These are phyloP conservation scores for Torulaspora gathmanii DNA, from an alignment of 805 yeast species.

Conservation along the genomic window DNA sequence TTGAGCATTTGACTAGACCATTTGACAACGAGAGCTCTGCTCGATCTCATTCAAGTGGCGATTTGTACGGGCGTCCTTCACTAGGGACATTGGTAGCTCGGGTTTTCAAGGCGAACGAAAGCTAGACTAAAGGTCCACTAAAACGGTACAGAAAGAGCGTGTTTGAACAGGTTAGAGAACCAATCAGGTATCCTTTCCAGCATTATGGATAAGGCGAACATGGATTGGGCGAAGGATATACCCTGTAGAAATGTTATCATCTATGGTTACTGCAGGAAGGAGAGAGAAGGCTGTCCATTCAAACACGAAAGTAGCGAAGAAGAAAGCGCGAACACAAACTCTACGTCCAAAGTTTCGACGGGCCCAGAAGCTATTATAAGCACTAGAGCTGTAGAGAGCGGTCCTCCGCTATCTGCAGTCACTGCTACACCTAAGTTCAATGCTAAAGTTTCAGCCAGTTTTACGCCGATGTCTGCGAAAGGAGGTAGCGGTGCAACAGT, in stretches of 20 bases:
- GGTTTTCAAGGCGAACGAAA: conserved; percentile 1
- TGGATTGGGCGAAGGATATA: conserved; percentile 61
- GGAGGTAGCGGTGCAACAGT: conserved; percentile 3
- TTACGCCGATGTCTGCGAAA: conserved; percentile 41
- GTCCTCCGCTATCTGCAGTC: conserved; percentile 11
- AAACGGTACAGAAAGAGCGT: neutral
- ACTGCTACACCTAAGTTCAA: conserved; percentile 40
- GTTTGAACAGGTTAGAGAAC: neutral
- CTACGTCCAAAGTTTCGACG: conserved; percentile 8
- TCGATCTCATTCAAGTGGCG: neutral
- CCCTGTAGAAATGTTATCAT: conserved; percentile 80
- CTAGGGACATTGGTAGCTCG: neutral
- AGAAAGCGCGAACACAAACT: conserved; percentile 5
- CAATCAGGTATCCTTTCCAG: neutral
- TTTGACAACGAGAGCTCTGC: neutral
- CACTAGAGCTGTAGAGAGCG: neutral
- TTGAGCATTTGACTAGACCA: too few species aligned
- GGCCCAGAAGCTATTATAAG: conserved; percentile 2
- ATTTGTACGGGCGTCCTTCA: neutral
- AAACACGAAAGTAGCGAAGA: conserved; percentile 50
- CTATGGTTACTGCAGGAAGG: conserved; percentile 84
- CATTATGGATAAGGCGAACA: conserved; percentile 31
- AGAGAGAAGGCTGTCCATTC: conserved; percentile 82
- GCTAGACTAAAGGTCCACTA: neutral
- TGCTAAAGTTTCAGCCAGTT: conserved; percentile 50